A percentile compares a stretch with the other conserved stretches of the same genome.
These are phyloP conservation scores for Epichloe coenophiala DNA, from an alignment of 2,329 filamentous ascomycete species.

Conservation along the genomic window DNA sequence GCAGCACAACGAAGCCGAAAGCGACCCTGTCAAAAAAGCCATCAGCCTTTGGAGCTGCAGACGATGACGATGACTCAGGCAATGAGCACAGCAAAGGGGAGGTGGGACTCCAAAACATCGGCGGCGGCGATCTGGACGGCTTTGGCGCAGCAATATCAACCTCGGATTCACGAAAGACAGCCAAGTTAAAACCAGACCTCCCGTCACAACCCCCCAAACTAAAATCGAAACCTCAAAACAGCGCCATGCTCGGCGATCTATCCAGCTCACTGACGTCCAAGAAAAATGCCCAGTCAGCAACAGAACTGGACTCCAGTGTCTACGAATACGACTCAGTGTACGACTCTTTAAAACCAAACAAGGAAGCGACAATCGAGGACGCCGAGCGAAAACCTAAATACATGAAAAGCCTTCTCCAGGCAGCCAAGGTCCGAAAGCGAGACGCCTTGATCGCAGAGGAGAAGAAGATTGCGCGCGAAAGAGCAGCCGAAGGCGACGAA, in stretches of 20 bases:
- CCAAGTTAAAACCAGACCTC: conserved; percentile 19
- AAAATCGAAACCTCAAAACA: conserved; percentile 28
- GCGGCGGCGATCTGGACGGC: conserved; percentile 49
- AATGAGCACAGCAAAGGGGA: conserved; percentile 27
- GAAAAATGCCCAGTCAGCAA: conserved; percentile 50
- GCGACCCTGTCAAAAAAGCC: conserved; percentile 33
- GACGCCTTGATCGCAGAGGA: conserved; percentile 69
- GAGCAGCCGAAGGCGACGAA: conserved; percentile 68
- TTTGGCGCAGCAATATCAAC: conserved; percentile 18
- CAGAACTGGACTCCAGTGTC: conserved; percentile 56
- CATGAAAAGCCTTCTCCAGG: conserved; percentile 59
- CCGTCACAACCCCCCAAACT: conserved; percentile 28
- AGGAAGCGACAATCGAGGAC: conserved; percentile 39
- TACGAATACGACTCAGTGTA: conserved; percentile 81
- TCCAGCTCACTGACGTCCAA: conserved; percentile 51
- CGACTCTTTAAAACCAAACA: conserved; percentile 58
- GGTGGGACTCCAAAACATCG: conserved; percentile 42
- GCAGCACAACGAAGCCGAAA: conserved; percentile 31
- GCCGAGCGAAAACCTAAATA: conserved; percentile 60
- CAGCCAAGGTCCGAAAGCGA: conserved; percentile 63
- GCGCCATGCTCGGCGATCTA: conserved; percentile 47
- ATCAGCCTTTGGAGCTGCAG: conserved; percentile 43
- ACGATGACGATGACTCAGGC: conserved; percentile 41
- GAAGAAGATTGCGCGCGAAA: conserved; percentile 63
- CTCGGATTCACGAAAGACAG: conserved; percentile 17